Base-by-base conservation (phyloP, 2,329 filamentous ascomycete genomes). In the Neurospora sp. region DNA sequence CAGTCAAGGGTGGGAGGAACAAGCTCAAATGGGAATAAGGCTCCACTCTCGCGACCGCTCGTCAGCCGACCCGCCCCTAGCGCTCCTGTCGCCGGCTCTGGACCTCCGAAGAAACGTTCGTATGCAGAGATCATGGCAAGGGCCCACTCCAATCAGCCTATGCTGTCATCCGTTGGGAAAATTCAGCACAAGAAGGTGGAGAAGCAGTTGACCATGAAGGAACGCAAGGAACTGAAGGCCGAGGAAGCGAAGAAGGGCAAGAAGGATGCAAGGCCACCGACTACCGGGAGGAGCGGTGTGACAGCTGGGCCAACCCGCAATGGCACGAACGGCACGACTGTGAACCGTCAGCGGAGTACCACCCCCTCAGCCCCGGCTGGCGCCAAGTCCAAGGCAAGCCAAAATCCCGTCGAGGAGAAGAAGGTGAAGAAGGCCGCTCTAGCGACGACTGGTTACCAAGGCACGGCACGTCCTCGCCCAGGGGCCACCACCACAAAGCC, bases 171-270 rank as follows among this genome's bases (percentile, higher is more conserved):
- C 74, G 84, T 90, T 33, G 90, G 90, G 69, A 88, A 88, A 74
- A 92, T 93, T 74, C 91, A 92, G 77, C 90, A 93, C 79, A 92
- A 92, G 77, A 84, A 89, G 23, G 86, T 89, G 1, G 90, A 91
- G 74, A 90, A 88, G 75, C 79, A 85, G n/a, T 80, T 85, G 6
- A 83, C 81, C 71, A 90, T 84, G 77, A 84, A 83, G 71, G 84
- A 88, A 71, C 84, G 86, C 37, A 81, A 83, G 71, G 79, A 80
- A 28, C 73, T 79, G 36, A 83, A 83, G 73, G 79, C 81, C 37
- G 84, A 85, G 66, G 83, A 83, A 38, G 76, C 76, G 11, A 74
- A 70, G 36, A 70, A 72, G 28, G 67, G 69, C 11, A 75, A 73
- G 70, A 73, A 72, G 62, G 71, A 67, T 12, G 66, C 68, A 8